phyloP scores from a whole-genome alignment of 306 rosid species.

The Hylodesmum podocarpum region DNA sequence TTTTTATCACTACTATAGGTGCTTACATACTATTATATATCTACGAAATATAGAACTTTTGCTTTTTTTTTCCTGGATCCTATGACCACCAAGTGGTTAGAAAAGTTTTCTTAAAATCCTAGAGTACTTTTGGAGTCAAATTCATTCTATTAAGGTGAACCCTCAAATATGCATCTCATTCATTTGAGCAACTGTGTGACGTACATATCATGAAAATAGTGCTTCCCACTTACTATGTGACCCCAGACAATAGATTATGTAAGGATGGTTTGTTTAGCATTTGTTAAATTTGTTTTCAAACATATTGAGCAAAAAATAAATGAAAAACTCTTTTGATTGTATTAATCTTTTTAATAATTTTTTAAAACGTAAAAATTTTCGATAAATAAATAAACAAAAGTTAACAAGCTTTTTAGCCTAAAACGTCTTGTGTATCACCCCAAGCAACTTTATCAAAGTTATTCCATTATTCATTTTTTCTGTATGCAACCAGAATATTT shows the following conservation, averaged over 20 bases:
- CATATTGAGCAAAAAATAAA: too few relatives aligned
- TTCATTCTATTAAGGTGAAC: constrained; percentile 13
- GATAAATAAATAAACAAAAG: too few relatives aligned
- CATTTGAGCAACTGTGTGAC: background rate
- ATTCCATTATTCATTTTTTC: too few relatives aligned
- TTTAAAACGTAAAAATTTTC: too few relatives aligned
- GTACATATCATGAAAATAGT: background rate
- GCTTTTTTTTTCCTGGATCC: background rate
- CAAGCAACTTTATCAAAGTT: too few relatives aligned
- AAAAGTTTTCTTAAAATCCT: background rate
- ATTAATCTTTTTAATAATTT: too few relatives aligned
- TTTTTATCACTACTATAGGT: background rate
- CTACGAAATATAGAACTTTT: background rate
- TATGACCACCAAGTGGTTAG: background rate
- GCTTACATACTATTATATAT: background rate
- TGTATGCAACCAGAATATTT: too few relatives aligned
- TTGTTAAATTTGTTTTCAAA: too few relatives aligned
- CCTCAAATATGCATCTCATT: background rate
- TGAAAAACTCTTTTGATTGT: too few relatives aligned
- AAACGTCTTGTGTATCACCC: too few relatives aligned
- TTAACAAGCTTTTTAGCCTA: too few relatives aligned
- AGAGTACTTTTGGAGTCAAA: background rate
- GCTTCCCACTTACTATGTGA: constrained; percentile 11
- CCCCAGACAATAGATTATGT: constrained; percentile 25
- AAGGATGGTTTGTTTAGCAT: background rate